Conservation (phyloP, 805 yeast species). For the Saccharomyces kudriavzevii region DNA sequence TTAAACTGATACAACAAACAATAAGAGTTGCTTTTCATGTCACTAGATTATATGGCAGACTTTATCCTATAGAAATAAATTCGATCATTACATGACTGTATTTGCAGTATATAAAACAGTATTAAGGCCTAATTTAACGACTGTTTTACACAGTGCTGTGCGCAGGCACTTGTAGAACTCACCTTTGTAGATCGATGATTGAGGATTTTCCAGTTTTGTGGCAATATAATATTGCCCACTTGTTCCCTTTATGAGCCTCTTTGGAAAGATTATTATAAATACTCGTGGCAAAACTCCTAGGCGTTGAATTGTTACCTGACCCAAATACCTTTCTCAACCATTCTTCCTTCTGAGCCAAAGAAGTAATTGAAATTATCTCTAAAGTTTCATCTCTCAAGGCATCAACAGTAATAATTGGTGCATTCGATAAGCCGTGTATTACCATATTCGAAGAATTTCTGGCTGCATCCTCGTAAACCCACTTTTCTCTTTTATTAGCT, state of each 20-base stretch:
- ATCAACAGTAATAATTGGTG: constrained; percentile 76
- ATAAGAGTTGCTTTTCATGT: too few relatives aligned
- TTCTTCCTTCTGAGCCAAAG: constrained; percentile 70
- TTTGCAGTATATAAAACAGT: neutral
- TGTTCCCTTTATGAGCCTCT: constrained; percentile 63
- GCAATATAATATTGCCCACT: constrained; percentile 70
- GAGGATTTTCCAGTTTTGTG: constrained; percentile 68
- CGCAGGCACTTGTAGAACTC: constrained; percentile 3
- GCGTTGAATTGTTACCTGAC: constrained; percentile 69
- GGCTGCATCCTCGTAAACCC: constrained; percentile 69
- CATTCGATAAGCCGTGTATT: constrained; percentile 46
- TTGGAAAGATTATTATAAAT: constrained; percentile 65
- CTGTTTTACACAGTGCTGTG: neutral
- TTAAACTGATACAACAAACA: too few relatives aligned
- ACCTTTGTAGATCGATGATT: constrained; percentile 58
- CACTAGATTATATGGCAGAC: too few relatives aligned
- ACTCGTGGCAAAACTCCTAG: constrained; percentile 69
- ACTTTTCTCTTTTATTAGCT: constrained; percentile 65
- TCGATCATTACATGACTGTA: too few relatives aligned
- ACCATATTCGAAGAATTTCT: constrained; percentile 49
- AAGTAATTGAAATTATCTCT: constrained; percentile 72
- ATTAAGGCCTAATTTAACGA: neutral
- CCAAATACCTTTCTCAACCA: constrained; percentile 66
- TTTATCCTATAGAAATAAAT: too few relatives aligned
- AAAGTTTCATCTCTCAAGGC: constrained; percentile 71